phyloP scores from a whole-genome alignment of 768 basidiomycete species.

The Rubroboletus pulcherrimus region DNA sequence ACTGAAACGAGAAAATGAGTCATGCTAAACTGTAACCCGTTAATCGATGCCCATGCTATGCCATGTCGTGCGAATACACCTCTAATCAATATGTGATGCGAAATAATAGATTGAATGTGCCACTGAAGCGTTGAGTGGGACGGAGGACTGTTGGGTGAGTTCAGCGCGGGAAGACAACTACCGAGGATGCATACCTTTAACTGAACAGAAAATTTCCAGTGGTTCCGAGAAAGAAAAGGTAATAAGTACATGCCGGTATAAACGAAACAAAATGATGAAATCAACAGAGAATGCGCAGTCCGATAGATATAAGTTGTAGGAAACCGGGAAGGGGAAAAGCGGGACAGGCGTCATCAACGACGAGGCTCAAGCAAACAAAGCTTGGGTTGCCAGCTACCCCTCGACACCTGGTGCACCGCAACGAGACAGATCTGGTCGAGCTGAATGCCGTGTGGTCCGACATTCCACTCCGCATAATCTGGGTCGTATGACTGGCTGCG shows the following conservation, averaged over 20 bases:
- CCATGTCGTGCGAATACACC: slow-evolving; percentile 11
- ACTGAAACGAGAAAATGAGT: not conserved
- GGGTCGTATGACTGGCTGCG: slow-evolving; percentile 8
- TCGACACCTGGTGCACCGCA: slow-evolving; percentile 73
- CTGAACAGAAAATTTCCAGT: not conserved
- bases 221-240: not conserved
- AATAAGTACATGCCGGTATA: not conserved
- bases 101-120: not conserved
- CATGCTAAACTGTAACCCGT: slow-evolving; percentile 3
- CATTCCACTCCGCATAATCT: slow-evolving; percentile 17
- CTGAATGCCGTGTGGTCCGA: slow-evolving; percentile 24
- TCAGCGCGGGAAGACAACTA: not conserved
- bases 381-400: slow-evolving; percentile 77
- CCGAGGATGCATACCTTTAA: not conserved
- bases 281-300: not conserved
- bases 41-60: slow-evolving; percentile 11
- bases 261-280: not conserved
- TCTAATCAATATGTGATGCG: slow-evolving; percentile 13
- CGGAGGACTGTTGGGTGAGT: not conserved
- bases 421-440: slow-evolving; percentile 47
- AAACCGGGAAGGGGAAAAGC: not conserved
- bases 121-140: not conserved
- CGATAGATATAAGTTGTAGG: not conserved
- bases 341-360: slow-evolving; percentile 5
- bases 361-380: slow-evolving; percentile 44